Conservation (phyloP, 73 alveolate genomes). For the Paraurostyla sp. region DNA sequence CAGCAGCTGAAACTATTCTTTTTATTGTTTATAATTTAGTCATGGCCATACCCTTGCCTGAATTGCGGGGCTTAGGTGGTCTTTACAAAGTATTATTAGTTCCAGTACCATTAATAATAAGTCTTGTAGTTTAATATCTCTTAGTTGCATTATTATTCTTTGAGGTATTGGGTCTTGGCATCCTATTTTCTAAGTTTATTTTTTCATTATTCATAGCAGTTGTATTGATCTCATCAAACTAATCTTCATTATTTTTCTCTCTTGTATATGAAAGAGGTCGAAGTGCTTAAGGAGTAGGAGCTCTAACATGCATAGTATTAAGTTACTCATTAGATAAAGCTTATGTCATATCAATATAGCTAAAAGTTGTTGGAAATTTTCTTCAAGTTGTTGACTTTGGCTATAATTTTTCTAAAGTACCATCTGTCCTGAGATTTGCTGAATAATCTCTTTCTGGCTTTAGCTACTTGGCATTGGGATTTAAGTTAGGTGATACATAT, state of each 20-base stretch:
- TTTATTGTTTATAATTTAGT: constrained; percentile 11
- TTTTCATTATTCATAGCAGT: no score
- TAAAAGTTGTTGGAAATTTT: neutral
- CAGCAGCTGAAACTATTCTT: constrained; percentile 16
- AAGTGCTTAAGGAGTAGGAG: constrained; percentile 38
- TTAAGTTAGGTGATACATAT: constrained; percentile 4
- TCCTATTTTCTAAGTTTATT: neutral
- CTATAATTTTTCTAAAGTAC: neutral
- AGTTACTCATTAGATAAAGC: neutral
- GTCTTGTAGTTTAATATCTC: constrained; percentile 8
- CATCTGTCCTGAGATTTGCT: neutral
- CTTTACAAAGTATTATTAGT: neutral
- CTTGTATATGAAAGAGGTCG: constrained; percentile 7
- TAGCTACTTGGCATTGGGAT: neutral
- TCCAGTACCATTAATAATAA: neutral
- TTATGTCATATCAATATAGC: constrained; percentile 23
- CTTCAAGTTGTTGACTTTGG: neutral
- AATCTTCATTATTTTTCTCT: neutral
- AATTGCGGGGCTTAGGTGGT: constrained; percentile 31
- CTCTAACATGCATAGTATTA: neutral
- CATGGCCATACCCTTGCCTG: constrained; percentile 38
- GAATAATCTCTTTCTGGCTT: neutral
- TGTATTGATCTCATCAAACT: neutral
- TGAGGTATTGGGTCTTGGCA: neutral
- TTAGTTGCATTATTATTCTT: neutral